Conservation (phyloP, 2,329 filamentous ascomycete genomes). For the Paraphaeosphaeria minitans region DNA sequence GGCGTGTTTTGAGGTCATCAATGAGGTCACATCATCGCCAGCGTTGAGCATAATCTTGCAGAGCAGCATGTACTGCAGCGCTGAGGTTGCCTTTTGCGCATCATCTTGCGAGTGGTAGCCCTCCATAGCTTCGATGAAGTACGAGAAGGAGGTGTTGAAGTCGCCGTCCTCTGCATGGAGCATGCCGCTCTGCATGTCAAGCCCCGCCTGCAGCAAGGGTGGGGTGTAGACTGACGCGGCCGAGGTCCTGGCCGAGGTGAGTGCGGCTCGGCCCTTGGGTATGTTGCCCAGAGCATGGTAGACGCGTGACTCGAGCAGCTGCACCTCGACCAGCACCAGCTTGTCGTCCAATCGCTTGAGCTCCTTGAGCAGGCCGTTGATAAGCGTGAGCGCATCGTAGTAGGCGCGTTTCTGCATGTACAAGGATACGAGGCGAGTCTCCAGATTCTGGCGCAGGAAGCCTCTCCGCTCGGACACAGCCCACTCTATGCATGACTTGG, state of each 20-base stretch:
- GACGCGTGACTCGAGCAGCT: constrained; percentile 93
- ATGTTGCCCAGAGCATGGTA: constrained; percentile 98
- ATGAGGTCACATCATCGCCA: constrained; percentile 90
- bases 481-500: constrained; percentile 99
- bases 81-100: constrained; percentile 85
- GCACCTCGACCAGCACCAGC: constrained; percentile 95
- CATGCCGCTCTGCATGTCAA: constrained; percentile 99
- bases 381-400: constrained; percentile 94
- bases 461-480: constrained; percentile 90
- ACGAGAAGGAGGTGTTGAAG: constrained; percentile 98
- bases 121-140: constrained; percentile 98
- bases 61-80: constrained; percentile 98
- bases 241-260: constrained; percentile 92
- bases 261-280: constrained; percentile 89
- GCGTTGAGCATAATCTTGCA: constrained; percentile 99
- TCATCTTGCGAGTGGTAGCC: constrained; percentile 96
- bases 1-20: constrained; percentile 95
- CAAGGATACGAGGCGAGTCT: constrained; percentile 89
- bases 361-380: constrained; percentile 94
- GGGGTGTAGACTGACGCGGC: constrained; percentile 98
- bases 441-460: constrained; percentile 96
- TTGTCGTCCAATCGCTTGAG: constrained; percentile 98
- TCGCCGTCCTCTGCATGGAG: constrained; percentile 98
- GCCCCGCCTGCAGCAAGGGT: constrained; percentile 88
- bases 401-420: constrained; percentile 98